These are phyloP conservation scores for Yamadazyma diddensiae DNA, from an alignment of 1,139 yeast genomes.

Conservation along the genomic window DNA sequence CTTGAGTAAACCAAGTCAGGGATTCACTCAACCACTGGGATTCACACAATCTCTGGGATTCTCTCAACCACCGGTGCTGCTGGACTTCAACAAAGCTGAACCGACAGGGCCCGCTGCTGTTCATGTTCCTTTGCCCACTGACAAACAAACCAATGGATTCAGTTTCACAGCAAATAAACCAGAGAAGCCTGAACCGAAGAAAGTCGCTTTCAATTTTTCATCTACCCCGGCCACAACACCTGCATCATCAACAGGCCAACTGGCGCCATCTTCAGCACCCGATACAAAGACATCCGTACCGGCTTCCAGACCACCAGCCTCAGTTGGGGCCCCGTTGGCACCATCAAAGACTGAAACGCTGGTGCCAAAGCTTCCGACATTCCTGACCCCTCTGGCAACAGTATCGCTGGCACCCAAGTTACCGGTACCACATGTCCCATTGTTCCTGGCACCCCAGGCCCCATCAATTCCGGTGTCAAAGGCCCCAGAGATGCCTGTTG, in stretches of 20 bases:
- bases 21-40: background rate
- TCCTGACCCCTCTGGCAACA: background rate
- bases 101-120: conserved; percentile 6
- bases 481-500: too few species aligned
- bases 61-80: too few species aligned
- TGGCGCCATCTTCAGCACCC: too few species aligned
- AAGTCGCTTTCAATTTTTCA: background rate
- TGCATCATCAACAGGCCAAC: too few species aligned
- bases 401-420: background rate
- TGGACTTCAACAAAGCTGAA: background rate
- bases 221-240: too few species aligned
- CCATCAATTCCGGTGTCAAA: background rate
- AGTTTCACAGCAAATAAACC: background rate
- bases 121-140: conserved; percentile 1
- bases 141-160: background rate
- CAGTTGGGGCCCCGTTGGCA: background rate
- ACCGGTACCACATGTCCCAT: too few species aligned
- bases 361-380: background rate
- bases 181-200: background rate
- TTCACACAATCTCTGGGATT: background rate
- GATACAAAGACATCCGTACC: too few species aligned
- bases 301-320: too few species aligned
- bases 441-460: too few species aligned
- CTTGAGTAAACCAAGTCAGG: conserved; percentile 5
- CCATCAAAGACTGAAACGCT: background rate